Evolutionary conservation across 805 yeast genomes (phyloP).

Genomic region (Ogataea methylovora): DNA sequence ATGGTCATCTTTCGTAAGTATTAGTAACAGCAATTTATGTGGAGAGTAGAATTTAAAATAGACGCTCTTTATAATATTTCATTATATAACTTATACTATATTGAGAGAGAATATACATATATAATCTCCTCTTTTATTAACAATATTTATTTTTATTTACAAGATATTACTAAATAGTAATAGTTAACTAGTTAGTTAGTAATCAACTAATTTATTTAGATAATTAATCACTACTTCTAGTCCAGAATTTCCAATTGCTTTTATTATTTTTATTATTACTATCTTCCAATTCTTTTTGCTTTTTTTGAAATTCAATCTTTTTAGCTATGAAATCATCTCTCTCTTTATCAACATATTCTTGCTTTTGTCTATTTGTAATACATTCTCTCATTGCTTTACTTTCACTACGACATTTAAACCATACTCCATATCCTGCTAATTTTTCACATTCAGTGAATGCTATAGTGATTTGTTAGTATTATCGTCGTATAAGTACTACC

Average conservation of each 20-base stretch:
- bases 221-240: background rate
- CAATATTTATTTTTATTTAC: background rate
- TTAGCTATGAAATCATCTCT: slow-evolving; percentile 56
- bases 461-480: slow-evolving; percentile 4
- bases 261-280: slow-evolving; percentile 1
- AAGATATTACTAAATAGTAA: background rate
- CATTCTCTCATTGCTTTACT: slow-evolving; percentile 57
- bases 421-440: slow-evolving; percentile 52
- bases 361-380: slow-evolving; percentile 50
- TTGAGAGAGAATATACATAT: no score
- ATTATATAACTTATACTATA: no score
- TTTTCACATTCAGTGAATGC: slow-evolving; percentile 63
- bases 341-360: slow-evolving; percentile 61
- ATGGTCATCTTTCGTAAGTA: no score
- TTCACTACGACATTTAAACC: slow-evolving; percentile 56
- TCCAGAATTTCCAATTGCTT: slow-evolving; percentile 8
- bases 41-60: no score
- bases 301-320: slow-evolving; percentile 37
- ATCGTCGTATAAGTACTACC: no score
- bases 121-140: background rate
- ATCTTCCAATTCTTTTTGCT: slow-evolving; percentile 7
- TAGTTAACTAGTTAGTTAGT: background rate
- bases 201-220: background rate
- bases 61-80: no score
- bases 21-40: no score